These are phyloP conservation scores for Mikania micrantha DNA, from an alignment of 129 eudicot species.

Conservation along the genomic window DNA sequence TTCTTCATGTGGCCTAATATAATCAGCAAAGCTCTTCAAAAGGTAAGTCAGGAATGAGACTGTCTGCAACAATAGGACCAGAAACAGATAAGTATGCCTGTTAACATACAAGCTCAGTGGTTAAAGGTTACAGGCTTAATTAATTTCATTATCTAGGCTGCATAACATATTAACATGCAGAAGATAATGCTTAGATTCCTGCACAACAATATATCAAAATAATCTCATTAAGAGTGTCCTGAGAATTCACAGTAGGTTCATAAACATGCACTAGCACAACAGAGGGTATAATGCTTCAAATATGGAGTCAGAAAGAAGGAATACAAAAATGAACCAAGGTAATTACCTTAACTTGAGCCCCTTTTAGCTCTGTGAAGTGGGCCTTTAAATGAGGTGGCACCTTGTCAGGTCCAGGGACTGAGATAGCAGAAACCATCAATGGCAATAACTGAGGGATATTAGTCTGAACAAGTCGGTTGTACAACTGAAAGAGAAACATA, in stretches of 20 bases:
- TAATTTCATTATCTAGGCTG: not conserved
- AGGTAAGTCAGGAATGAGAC: conserved; percentile 94
- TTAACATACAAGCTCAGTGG: not conserved
- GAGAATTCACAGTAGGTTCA: conserved; percentile 4
- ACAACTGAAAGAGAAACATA: conserved; percentile 94
- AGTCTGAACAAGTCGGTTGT: conserved; percentile 92
- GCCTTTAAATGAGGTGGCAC: conserved; percentile 84
- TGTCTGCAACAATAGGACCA: conserved; percentile 55
- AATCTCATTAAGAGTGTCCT: not conserved
- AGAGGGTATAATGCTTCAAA: conserved; percentile 6
- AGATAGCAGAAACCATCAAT: conserved; percentile 88
- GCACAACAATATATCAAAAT: not conserved
- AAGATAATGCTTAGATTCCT: not conserved
- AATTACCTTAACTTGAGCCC: conserved; percentile 96
- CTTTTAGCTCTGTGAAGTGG: conserved; percentile 88
- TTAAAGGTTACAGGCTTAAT: not conserved
- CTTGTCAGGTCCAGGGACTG: conserved; percentile 93
- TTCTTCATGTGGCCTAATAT: conserved; percentile 92
- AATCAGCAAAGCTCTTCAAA: conserved; percentile 92
- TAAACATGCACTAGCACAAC: not conserved
- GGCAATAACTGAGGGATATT: conserved; percentile 91
- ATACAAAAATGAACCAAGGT: not conserved
- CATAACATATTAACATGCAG: conserved; percentile 3
- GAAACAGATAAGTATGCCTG: conserved; percentile 3
- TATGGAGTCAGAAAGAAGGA: not conserved